Evolutionary conservation across 2,329 filamentous ascomycete genomes (phyloP), one percentile per base, ranked within the genome.

Genomic region (Diaporthe citriasiana): DNA sequence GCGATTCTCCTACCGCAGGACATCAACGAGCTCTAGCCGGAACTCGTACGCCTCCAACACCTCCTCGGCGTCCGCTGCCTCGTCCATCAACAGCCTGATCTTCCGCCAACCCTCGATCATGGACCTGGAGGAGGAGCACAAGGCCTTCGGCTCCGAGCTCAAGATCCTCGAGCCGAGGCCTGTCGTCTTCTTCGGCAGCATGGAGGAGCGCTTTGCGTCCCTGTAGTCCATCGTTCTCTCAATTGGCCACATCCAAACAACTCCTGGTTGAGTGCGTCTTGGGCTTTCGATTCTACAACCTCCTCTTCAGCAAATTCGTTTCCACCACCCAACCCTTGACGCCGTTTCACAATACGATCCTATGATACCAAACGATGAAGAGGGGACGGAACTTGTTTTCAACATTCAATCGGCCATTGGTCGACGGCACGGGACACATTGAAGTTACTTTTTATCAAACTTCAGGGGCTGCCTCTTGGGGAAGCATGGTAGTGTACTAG

Each of bases 131-230:
- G 89, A 89, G 78, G 90, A 92, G 82, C 87, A 86, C 76, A 83
- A 82, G 78, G 85, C 82, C 77, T 90, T 89, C 71, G 85, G 85
- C 13, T 84, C 83, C 69, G 89, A 89, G 78, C 83, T 92, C 12
- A 85, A 84, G 77, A 83, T 92, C 25, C 85, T 92, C 35, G 90
- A 92, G 82, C 90, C 90, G 2, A 83, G 90, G 56, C 90, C 90
- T 15, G 85, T 91, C 47, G 89, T 91, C 70, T 91, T 91, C 82
- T 92, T 90, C 87, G 89, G 88, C 76, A 89, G 90, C 51, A 81
- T 92, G 63, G 90, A 92, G 82, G 90, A 91, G 83, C 85, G 89
- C 70, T 90, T 91, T 80, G 83, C 84, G 56, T 83, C 82, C 27
- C 82, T 86, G 63, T 84, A 79, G 76, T 27, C 45, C 45, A 45